A percentile compares a stretch with the other conserved stretches of the same genome.
phyloP scores from a whole-genome alignment of 139 green algal genomes.

The Chlorella sorokiniana region DNA sequence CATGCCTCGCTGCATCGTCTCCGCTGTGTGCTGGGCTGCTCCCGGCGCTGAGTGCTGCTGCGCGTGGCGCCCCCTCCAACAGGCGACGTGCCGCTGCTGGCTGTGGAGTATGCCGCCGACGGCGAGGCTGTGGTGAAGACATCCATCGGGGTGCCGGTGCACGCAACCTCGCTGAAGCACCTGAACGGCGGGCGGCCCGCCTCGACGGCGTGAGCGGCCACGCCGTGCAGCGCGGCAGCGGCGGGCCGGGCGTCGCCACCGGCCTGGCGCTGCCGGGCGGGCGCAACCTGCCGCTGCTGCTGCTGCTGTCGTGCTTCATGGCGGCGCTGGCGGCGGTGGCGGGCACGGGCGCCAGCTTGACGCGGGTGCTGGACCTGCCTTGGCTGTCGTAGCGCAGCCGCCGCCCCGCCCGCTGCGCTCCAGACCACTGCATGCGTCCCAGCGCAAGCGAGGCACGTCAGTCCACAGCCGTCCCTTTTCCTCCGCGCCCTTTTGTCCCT shows the following conservation, averaged over 20 bases:
- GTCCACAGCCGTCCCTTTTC: background rate
- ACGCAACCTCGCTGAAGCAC: background rate
- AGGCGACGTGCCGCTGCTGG: slow-evolving; percentile 30
- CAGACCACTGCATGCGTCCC: background rate
- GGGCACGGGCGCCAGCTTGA: background rate
- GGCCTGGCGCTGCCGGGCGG: background rate
- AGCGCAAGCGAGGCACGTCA: too few species aligned
- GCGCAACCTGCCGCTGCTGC: slow-evolving; percentile 3
- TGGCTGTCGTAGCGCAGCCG: slow-evolving; percentile 16
- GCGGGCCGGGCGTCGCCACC: background rate
- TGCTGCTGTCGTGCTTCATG: slow-evolving; percentile 18
- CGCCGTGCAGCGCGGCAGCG: background rate
- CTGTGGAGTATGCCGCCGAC: slow-evolving; percentile 13
- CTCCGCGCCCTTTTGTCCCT: background rate
- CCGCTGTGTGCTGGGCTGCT: background rate
- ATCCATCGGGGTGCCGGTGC: background rate
- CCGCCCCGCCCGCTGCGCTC: background rate
- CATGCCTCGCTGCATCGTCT: too few species aligned
- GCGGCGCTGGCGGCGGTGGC: slow-evolving; percentile 14
- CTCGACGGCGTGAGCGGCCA: background rate
- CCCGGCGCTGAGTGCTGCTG: too few species aligned
- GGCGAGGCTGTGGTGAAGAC: slow-evolving; percentile 7
- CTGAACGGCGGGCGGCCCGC: background rate
- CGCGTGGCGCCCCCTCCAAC: too few species aligned
- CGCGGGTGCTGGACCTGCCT: background rate